A percentile compares a stretch with the other conserved stretches of the same genome.
phyloP scores from a whole-genome alignment of 495 filamentous ascomycete genomes.

The Paragyromitra xinjiangensis region DNA sequence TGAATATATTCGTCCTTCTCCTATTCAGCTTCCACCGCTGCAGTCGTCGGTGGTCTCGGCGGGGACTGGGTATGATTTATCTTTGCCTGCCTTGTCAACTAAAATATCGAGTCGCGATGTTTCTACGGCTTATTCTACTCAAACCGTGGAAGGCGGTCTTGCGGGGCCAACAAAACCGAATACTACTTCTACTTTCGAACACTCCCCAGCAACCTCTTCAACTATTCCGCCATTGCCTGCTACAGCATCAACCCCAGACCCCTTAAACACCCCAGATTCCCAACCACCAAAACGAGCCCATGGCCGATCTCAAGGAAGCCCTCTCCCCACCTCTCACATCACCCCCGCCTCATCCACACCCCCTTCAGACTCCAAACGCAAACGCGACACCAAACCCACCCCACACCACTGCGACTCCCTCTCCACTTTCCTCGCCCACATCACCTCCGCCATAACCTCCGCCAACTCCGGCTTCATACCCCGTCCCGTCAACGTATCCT shows the following conservation, averaged over 20 bases:
- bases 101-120: not conserved
- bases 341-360: not conserved
- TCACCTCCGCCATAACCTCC: conserved; percentile 24
- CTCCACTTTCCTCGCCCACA: conserved; percentile 30
- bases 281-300: not conserved
- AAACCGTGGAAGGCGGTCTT: too few relatives aligned
- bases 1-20: conserved; percentile 4
- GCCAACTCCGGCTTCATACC: conserved; percentile 36
- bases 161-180: not conserved
- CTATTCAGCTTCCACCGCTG: not conserved
- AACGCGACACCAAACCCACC: not conserved
- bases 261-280: not conserved
- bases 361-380: not conserved
- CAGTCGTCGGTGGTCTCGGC: conserved; percentile 13
- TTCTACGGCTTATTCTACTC: not conserved
- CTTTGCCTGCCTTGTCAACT: conserved; percentile 9
- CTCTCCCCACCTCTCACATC: not conserved
- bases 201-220: not conserved
- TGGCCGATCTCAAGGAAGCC: not conserved
- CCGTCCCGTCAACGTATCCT: conserved; percentile 22
- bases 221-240: not conserved
- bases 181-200: not conserved
- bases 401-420: conserved; percentile 9
- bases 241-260: not conserved
- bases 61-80: conserved; percentile 5